Evolutionary conservation across 768 basidiomycete genomes (phyloP).

Genomic region (Boletus rubescentipes): DNA sequence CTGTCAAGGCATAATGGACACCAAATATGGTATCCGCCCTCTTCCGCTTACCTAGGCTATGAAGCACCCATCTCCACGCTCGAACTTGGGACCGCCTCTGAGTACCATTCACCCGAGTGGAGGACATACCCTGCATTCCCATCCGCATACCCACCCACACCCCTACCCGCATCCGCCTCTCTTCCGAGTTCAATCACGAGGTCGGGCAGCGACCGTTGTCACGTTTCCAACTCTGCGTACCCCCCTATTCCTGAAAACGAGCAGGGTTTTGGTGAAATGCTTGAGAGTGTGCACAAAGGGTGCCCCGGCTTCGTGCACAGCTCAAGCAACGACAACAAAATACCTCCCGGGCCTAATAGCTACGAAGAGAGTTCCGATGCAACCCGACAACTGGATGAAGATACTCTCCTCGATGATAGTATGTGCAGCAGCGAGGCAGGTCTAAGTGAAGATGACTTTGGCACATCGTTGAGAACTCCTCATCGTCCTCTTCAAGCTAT

Average conservation of each 20-base stretch:
- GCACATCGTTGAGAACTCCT: conserved; percentile 68
- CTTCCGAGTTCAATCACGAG: conserved; percentile 25
- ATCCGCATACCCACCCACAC: conserved; percentile 75
- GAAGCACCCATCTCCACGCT: conserved; percentile 9
- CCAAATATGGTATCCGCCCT: conserved; percentile 63
- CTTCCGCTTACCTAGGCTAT: conserved; percentile 38
- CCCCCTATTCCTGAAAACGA: conserved; percentile 41
- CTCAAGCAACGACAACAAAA: conserved; percentile 56
- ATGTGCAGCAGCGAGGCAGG: conserved; percentile 27
- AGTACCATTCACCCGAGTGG: conserved; percentile 60
- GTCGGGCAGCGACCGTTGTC: conserved; percentile 1
- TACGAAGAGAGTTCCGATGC: conserved; percentile 1
- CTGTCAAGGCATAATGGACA: conserved; percentile 26
- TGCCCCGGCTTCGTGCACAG: conserved; percentile 57
- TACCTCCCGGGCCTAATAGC: conserved; percentile 40
- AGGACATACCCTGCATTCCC: conserved; percentile 72
- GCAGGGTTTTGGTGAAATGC: conserved; percentile 71
- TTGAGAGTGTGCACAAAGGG: conserved; percentile 61
- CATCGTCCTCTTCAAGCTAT: conserved; percentile 30
- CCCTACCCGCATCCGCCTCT: conserved; percentile 41
- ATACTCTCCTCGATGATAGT: conserved; percentile 23
- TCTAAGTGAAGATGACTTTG: conserved; percentile 53
- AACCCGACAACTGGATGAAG: conserved; percentile 16
- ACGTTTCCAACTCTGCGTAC: conserved; percentile 16
- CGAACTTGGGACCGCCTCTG: conserved; percentile 29